phyloP scores from a whole-genome alignment of 2,329 filamentous ascomycete species.

The Cercospora citrullina region DNA sequence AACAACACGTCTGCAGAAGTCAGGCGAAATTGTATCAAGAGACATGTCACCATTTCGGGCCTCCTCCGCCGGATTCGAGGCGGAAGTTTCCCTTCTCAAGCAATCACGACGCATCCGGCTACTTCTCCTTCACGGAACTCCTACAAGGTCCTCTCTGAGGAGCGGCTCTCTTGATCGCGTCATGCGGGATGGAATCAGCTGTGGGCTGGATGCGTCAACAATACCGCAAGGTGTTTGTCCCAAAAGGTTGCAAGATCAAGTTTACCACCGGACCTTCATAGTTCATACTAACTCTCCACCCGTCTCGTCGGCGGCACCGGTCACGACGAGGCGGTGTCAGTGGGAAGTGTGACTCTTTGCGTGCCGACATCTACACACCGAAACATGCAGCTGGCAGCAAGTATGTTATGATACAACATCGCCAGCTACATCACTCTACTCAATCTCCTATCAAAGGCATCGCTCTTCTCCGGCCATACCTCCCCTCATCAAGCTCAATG shows the following conservation, averaged over 20 bases:
- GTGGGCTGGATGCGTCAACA: conserved; percentile 33
- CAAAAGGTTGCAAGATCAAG: conserved; percentile 31
- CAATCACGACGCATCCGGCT: conserved; percentile 34
- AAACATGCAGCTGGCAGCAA: background rate
- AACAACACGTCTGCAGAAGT: background rate
- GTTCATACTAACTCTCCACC: conserved; percentile 33
- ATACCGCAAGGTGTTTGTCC: conserved; percentile 14
- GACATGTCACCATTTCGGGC: background rate
- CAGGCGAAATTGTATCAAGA: background rate
- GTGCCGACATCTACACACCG: conserved; percentile 29
- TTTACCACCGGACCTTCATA: conserved; percentile 38
- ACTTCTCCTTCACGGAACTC: conserved; percentile 29
- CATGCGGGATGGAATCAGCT: conserved; percentile 33
- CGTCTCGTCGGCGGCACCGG: conserved; percentile 16
- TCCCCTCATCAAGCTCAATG: no score
- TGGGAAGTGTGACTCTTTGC: conserved; percentile 38
- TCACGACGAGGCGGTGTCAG: conserved; percentile 15
- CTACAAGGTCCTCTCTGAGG: conserved; percentile 35
- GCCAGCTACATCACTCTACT: background rate
- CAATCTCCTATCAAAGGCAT: background rate
- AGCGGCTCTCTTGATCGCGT: conserved; percentile 35
- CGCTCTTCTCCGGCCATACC: no score
- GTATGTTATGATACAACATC: background rate
- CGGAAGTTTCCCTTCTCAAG: background rate
- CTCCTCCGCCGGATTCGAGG: background rate